These are phyloP conservation scores for Glonium stellatum DNA, from an alignment of 495 filamentous ascomycete genomes.

Conservation along the genomic window DNA sequence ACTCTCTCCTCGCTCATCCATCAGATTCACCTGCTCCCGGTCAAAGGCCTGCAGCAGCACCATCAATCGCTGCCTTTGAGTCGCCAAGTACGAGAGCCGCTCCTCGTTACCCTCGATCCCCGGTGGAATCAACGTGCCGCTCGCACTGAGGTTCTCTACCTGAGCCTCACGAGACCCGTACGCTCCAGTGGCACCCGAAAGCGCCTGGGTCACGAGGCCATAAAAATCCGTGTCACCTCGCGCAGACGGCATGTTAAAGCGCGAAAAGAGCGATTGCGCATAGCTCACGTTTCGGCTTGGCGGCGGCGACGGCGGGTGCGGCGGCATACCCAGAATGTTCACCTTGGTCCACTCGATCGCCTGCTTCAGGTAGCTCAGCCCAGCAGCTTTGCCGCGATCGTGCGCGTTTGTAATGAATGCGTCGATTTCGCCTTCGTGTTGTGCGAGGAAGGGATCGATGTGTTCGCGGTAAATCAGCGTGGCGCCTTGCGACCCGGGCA, in stretches of 20 bases:
- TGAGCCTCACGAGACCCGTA: constrained; percentile 43
- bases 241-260: constrained; percentile 71
- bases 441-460: constrained; percentile 77
- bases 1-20: constrained; percentile 18
- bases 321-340: constrained; percentile 63
- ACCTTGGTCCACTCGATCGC: constrained; percentile 68
- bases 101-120: constrained; percentile 53
- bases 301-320: constrained; percentile 46
- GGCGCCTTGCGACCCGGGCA: constrained; percentile 93
- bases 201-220: constrained; percentile 63
- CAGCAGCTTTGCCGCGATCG: constrained; percentile 70
- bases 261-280: constrained; percentile 71
- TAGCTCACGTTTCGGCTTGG: constrained; percentile 51
- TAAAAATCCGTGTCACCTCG: constrained; percentile 60
- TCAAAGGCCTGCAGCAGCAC: constrained; percentile 67
- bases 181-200: constrained; percentile 45
- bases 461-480: constrained; percentile 74
- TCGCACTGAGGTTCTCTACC: constrained; percentile 48
- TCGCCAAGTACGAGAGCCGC: constrained; percentile 60
- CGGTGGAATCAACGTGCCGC: constrained; percentile 60
- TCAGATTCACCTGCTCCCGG: constrained; percentile 55
- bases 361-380: constrained; percentile 73
- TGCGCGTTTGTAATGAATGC: constrained; percentile 76
- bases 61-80: constrained; percentile 66
- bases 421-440: constrained; percentile 87